Evolutionary conservation across 495 filamentous ascomycete genomes (phyloP), one percentile per base, ranked within the genome.

Genomic region (Penicillium coprophilum): DNA sequence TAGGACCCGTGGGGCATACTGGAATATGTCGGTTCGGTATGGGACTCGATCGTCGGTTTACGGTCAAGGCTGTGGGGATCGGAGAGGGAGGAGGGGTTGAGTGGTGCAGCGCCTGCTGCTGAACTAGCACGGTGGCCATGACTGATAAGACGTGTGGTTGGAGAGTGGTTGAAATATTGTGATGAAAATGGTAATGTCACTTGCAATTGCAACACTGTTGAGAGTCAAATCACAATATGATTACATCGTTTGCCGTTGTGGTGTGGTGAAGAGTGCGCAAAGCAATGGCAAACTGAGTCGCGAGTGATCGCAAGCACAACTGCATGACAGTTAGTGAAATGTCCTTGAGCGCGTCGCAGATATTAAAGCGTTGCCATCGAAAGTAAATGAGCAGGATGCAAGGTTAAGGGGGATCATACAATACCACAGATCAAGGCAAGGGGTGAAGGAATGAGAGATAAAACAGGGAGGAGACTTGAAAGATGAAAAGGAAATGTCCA

Each of bases 21-120:
- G 91, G 90, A 13, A 97, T 74, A 72, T 96, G 91, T 68, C 95
- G 96, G 73, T 96, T 96, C 9, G 94, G 92, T 21, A 97, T 80
- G 12, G 89, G 82, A 34, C 75, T 78, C n/a, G 76, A 62, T 39
- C 68, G 73, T 47, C 74, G 66, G 55, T 77, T 76, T 30, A 81
- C 62, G 38, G 57, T 70, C 52, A 81, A 59, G 10, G 72, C 59
- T 19, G 76, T 61, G 12, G 74, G 55, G 10, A 80, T 65, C 15
- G 65, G 60, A 4, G 71, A 62, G 3, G 77, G 69, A 15, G 80
- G 75, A 62, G 79, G 75, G 28, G 78, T 78, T 10, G 73, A 63
- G 57, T 78, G 76, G 52, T 72, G 72, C 58, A 79, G 69, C 41
- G 74, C 56, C 30, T 79, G 72, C 57, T 75, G 76, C 55, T 79